Conservation (phyloP, 1,284 basidiomycete species). For the Ceratobasidium papillatum region DNA sequence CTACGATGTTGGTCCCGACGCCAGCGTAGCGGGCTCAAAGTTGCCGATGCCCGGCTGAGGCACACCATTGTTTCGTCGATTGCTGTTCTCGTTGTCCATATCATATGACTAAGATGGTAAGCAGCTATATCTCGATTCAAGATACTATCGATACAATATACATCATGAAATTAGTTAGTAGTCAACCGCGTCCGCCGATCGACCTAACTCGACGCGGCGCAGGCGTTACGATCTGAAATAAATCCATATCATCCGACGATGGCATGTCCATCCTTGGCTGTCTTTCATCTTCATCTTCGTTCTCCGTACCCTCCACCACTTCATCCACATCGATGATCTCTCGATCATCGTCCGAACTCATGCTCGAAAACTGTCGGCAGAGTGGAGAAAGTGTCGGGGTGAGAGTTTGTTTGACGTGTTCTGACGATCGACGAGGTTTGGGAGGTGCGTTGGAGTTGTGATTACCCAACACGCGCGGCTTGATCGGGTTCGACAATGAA, state of each 20-base stretch:
- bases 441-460: neutral
- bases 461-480: conserved; percentile 12
- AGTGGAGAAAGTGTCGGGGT: conserved; percentile 7
- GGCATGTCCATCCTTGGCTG: conserved; percentile 13
- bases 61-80: too few species aligned
- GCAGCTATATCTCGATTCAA: too few species aligned
- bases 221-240: conserved; percentile 34
- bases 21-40: too few species aligned
- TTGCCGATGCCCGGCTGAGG: too few species aligned
- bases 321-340: conserved; percentile 8
- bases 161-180: neutral
- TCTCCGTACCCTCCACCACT: neutral
- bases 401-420: neutral
- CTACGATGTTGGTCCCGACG: neutral
- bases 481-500: neutral
- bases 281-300: neutral
- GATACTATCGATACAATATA: neutral
- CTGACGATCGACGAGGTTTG: neutral
- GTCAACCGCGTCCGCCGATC: neutral
- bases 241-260: conserved; percentile 38
- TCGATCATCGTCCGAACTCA: conserved; percentile 38
- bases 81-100: too few species aligned
- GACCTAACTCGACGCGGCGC: conserved; percentile 7
- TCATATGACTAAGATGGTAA: too few species aligned
- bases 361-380: conserved; percentile 1